Percentiles rank a stretch among this genome's conserved stretches.
Conservation (phyloP, 495 filamentous ascomycete species). For the Xylaria curta region DNA sequence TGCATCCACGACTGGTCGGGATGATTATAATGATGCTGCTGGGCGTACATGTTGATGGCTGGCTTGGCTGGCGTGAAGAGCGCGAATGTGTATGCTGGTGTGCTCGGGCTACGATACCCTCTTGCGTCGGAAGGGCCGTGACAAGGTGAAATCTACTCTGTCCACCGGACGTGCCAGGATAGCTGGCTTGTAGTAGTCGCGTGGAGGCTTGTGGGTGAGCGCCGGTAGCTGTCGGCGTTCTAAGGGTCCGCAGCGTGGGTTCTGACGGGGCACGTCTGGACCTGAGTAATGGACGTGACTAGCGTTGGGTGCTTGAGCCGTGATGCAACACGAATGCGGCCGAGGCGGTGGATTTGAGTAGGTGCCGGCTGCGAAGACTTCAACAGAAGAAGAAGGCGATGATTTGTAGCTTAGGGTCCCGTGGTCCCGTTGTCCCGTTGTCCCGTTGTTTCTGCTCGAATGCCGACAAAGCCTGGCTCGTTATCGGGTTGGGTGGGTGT, state of each 20-base stretch:
- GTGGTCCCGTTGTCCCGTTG: too few relatives aligned
- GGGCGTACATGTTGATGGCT: constrained; percentile 56
- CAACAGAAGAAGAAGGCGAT: neutral
- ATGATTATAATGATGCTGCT: constrained; percentile 79
- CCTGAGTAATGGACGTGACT: neutral
- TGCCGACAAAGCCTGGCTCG: neutral
- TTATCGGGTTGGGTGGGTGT: neutral
- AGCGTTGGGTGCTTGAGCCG: neutral
- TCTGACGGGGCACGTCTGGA: neutral
- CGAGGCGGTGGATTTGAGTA: neutral
- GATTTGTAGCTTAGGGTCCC: too few relatives aligned
- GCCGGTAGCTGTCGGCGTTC: constrained; percentile 1
- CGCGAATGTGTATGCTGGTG: constrained; percentile 9
- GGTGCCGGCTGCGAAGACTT: neutral
- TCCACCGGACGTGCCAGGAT: neutral
- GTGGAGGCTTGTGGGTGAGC: neutral
- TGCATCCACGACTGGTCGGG: constrained; percentile 82
- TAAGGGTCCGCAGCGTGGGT: neutral
- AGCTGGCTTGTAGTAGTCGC: neutral
- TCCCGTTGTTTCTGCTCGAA: neutral
- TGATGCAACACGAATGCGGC: neutral
- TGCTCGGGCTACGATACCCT: constrained; percentile 9
- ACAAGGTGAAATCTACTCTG: neutral
- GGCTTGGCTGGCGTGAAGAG: constrained; percentile 45
- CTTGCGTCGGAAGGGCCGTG: constrained; percentile 1